Evolutionary conservation across 345 rosid species (phyloP), one percentile per base, ranked within the genome.

Genomic region (Cardamine occulta): DNA sequence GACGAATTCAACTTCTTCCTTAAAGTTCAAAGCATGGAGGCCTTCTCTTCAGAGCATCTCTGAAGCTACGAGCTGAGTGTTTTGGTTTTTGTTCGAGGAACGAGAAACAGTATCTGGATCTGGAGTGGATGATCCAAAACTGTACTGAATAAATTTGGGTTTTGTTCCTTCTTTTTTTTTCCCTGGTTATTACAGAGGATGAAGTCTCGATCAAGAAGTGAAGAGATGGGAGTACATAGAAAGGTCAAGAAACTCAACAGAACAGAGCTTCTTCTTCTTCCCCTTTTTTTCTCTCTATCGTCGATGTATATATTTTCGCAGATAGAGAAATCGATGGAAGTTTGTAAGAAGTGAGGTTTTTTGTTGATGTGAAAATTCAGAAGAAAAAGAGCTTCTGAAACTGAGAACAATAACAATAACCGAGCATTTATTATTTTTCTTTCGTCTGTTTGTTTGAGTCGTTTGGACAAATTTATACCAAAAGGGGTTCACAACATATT

Each of bases 11-110:
- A 77, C 79, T 44, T 77, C 80, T 35, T 12, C 59, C n/a, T 59
- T 75, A 45, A 84, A 86, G 79, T 60, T 85, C 19, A 91, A 86
- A 77, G 55, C 88, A 64, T 93, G 98, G 97, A 86, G 82, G 66
- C 98, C 98, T 0, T 82, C 89, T 21, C 81, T 93, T 58, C 93
- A 87, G 57, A 91, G 97, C 86, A 93, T 93, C 67, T 84, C 91
- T 0, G 98, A 93, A 83, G 80, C 87, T 53, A 84, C 69, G 1
- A 85, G 83, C 82, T 88, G 79, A 78, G 37, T 70, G 51, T 53
- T 76, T 68, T 58, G 47, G n/a, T 48, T 66, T 66, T 54, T 40
- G 63, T 40, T 68, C 26, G 17, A 42, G 12, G 13, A 18, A 45
- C 37, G 51, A 57, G 48, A 63, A 34, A 63, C 47, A 39, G 59